A percentile compares a stretch with the other conserved stretches of the same genome.
phyloP scores from a whole-genome alignment of 257 asterid genomes.

The Solanum appendiculatum region DNA sequence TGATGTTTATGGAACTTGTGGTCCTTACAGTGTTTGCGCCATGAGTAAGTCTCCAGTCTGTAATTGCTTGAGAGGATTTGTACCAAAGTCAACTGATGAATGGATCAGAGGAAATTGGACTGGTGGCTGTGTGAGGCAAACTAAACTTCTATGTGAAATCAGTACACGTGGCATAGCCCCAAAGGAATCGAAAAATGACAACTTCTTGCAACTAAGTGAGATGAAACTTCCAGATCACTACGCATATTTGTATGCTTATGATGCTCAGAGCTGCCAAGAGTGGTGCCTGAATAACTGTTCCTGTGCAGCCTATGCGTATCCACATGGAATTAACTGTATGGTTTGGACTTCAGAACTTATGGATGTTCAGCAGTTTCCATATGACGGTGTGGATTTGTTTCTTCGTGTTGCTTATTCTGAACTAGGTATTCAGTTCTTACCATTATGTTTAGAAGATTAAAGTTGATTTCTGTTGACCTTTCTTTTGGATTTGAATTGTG shows the following conservation, averaged over 20 bases:
- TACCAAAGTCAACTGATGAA: not conserved
- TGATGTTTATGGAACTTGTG: not conserved
- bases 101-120: not conserved
- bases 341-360: not conserved
- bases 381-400: not conserved
- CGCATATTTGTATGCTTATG: not conserved
- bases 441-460: not conserved
- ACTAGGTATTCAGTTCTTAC: not conserved
- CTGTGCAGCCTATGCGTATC: not conserved
- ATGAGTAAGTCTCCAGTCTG: not conserved
- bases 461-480: not conserved
- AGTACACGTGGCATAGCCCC: fast-evolving
- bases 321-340: not conserved
- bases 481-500: not conserved
- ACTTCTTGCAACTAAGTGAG: not conserved
- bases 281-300: not conserved
- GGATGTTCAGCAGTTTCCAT: not conserved
- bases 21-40: not conserved
- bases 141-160: not conserved
- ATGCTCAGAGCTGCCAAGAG: not conserved
- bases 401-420: not conserved
- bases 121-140: not conserved
- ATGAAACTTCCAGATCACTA: not conserved
- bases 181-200: not conserved
- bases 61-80: not conserved